phyloP scores from a whole-genome alignment of 1,284 basidiomycete species.

The Dichomitus squalens region DNA sequence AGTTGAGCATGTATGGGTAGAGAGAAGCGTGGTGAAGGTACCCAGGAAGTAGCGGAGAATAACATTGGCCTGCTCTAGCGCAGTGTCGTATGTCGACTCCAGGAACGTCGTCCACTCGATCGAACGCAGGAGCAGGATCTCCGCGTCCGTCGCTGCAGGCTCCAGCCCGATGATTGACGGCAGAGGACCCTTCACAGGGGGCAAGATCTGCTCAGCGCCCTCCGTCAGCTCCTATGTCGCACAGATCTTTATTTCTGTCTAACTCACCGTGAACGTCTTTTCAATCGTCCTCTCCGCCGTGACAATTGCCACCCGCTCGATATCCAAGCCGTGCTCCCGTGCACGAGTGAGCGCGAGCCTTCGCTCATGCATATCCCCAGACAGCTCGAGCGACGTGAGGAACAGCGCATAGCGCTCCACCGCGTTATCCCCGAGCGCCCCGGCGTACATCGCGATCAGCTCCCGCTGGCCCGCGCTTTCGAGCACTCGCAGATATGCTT shows the following conservation, averaged over 20 bases:
- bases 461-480: conserved; percentile 74
- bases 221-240: background rate
- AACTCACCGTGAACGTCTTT: conserved; percentile 66
- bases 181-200: conserved; percentile 57
- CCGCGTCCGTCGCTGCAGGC: conserved; percentile 53
- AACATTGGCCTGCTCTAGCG: conserved; percentile 83
- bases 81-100: conserved; percentile 73
- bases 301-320: conserved; percentile 78
- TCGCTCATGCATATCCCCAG: conserved; percentile 68
- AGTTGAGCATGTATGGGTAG: conserved; percentile 5
- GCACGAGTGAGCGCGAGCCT: conserved; percentile 78
- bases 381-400: conserved; percentile 81
- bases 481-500: conserved; percentile 88
- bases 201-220: conserved; percentile 49
- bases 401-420: conserved; percentile 93
- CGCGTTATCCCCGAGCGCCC: conserved; percentile 89
- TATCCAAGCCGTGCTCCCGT: conserved; percentile 82
- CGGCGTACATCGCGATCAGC: conserved; percentile 93
- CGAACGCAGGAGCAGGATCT: conserved; percentile 78
- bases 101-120: conserved; percentile 94
- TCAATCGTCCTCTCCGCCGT: conserved; percentile 84
- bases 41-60: conserved; percentile 88
- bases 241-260: background rate
- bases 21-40: conserved; percentile 38
- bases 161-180: conserved; percentile 59